These are phyloP conservation scores for Lepiota venenata DNA, from an alignment of 768 basidiomycete species.

Conservation along the genomic window DNA sequence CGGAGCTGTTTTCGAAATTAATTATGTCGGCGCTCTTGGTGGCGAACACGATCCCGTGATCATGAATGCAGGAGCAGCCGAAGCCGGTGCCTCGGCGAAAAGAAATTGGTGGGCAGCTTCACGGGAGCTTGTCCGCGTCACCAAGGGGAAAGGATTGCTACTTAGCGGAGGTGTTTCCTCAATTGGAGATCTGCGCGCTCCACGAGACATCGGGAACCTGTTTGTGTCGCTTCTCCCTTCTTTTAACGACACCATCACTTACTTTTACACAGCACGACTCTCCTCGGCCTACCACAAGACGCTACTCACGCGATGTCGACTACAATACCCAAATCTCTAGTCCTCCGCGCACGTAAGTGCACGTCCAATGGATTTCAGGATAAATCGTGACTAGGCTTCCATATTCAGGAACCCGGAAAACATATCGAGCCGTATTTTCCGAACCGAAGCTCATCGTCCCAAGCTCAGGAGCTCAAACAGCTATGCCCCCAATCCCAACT, in stretches of 20 bases:
- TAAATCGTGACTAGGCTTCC: neutral
- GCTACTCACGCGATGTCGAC: slow-evolving; percentile 60
- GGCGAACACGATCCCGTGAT: slow-evolving; percentile 51
- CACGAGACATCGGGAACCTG: slow-evolving; percentile 76
- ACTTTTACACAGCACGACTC: slow-evolving; percentile 43
- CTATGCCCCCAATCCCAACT: neutral
- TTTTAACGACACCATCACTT: neutral
- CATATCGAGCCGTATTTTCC: slow-evolving; percentile 76
- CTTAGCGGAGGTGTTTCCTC: slow-evolving; percentile 66
- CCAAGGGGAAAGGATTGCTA: slow-evolving; percentile 75
- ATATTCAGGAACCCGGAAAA: slow-evolving; percentile 69
- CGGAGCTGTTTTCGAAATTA: slow-evolving; percentile 80
- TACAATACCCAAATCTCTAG: slow-evolving; percentile 58
- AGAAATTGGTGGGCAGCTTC: slow-evolving; percentile 85
- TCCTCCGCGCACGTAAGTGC: slow-evolving; percentile 69
- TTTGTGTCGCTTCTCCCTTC: slow-evolving; percentile 29
- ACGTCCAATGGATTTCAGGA: neutral
- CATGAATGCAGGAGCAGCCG: slow-evolving; percentile 43
- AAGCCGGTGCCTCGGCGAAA: slow-evolving; percentile 53
- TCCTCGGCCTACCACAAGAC: slow-evolving; percentile 70
- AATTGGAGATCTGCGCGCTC: slow-evolving; percentile 63
- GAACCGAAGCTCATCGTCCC: slow-evolving; percentile 69
- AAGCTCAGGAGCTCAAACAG: neutral
- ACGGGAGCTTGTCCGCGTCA: slow-evolving; percentile 73
- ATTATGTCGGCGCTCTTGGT: slow-evolving; percentile 71